These are phyloP conservation scores for Flaveria bidentis DNA, from an alignment of 129 eudicot species.

Conservation along the genomic window DNA sequence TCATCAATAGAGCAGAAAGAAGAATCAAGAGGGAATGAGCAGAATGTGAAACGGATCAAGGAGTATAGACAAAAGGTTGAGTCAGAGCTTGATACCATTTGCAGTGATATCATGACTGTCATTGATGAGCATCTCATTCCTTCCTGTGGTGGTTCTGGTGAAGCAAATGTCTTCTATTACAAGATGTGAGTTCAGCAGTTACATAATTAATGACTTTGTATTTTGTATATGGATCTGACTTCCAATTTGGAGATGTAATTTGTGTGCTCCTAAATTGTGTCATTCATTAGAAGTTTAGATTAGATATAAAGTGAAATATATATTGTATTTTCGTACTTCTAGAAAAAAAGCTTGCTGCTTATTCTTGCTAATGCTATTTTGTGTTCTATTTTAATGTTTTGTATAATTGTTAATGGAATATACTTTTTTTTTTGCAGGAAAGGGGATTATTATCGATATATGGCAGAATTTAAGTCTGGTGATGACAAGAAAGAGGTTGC, in stretches of 20 bases:
- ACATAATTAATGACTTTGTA: neutral
- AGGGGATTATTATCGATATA: conserved; percentile 63
- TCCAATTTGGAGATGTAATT: neutral
- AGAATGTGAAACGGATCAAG: conserved; percentile 53
- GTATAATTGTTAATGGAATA: neutral
- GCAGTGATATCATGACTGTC: conserved; percentile 60
- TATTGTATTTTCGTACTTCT: neutral
- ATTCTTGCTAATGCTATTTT: neutral
- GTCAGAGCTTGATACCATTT: conserved; percentile 53
- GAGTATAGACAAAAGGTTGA: conserved; percentile 64
- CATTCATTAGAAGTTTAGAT: neutral
- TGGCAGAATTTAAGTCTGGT: conserved; percentile 62
- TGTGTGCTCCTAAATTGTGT: conserved; percentile 4
- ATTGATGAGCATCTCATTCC: conserved; percentile 72
- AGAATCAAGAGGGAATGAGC: conserved; percentile 59
- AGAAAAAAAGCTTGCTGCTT: neutral
- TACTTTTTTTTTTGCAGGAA: conserved; percentile 38
- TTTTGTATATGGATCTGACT: neutral
- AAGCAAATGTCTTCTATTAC: conserved; percentile 61
- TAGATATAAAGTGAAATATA: neutral
- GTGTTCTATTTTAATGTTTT: neutral
- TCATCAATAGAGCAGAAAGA: conserved; percentile 71
- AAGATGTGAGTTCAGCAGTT: conserved; percentile 52
- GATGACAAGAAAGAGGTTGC: conserved; percentile 63
- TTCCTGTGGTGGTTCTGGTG: conserved; percentile 48